Evolutionary conservation across 345 rosid genomes (phyloP), one percentile per base, ranked within the genome.

Genomic region (Orychophragmus violaceus): DNA sequence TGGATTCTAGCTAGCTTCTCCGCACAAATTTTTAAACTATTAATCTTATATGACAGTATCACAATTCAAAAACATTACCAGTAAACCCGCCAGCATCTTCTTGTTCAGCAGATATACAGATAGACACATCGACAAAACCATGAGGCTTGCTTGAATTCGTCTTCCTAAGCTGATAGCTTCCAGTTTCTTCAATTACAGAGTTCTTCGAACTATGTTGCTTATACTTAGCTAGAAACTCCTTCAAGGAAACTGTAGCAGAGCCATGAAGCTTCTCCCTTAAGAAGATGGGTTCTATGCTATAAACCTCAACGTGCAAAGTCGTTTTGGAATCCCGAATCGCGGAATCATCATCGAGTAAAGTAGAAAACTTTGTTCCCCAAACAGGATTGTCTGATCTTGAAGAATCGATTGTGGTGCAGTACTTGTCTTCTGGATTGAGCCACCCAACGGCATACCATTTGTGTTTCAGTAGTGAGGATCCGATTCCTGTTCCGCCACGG

Each of bases 371-470:
- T 74, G 97, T 90, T 64, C 72, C 85, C 98, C 98, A 90, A 0
- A 77, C 72, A 3, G 96, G 96, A 54, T 86, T 87, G 41, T 83
- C 78, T 46, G 80, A 81, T 64, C 90, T 87, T 8, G 89, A 78
- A 71, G 82, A 79, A 76, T 86, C 88, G 17, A 93, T 77, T 74
- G 82, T 82, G 61, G 98, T 84, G 72, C 97, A 90, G 64, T 93
- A 93, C 79, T 88, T 93, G 78, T 85, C 77, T 68, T 81, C 79
- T 19, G 96, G 95, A 72, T 90, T 85, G 33, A 88, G 75, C 97
- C 98, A 93, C 1, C 97, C 97, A 33, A 87, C 95, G 3, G 96
- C 96, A 59, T 77, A 88, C 96, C 97, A 90, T n/a, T 93, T 97
- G 33, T 82, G 84, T 79, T 88, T 93, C 85, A 94, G 86, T 49